These are phyloP conservation scores for Annulohypoxylon nitens DNA, from an alignment of 495 filamentous ascomycete genomes.

Conservation along the genomic window DNA sequence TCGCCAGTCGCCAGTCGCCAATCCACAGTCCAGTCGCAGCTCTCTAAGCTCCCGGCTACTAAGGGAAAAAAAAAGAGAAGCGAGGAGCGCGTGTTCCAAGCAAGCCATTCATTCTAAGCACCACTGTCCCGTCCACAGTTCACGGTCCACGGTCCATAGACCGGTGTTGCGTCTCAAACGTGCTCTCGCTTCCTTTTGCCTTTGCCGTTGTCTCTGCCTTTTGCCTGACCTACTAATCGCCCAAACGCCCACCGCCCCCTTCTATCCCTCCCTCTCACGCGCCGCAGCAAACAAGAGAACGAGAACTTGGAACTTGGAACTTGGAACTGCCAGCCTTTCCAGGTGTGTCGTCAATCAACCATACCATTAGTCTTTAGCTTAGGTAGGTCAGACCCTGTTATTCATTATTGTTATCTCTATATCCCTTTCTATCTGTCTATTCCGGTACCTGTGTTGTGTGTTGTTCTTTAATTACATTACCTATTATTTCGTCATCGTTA, in stretches of 20 bases:
- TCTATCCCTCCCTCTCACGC: slow-evolving; percentile 26
- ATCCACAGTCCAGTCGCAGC: neutral
- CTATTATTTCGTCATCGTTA: neutral
- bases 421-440: slow-evolving; percentile 10
- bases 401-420: slow-evolving; percentile 15
- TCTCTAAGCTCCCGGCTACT: neutral
- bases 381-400: slow-evolving; percentile 46
- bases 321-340: neutral
- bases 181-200: slow-evolving; percentile 25
- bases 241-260: slow-evolving; percentile 30
- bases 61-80: neutral
- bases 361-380: slow-evolving; percentile 37
- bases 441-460: neutral
- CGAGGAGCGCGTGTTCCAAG: neutral
- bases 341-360: slow-evolving; percentile 40
- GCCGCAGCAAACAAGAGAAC: slow-evolving; percentile 35
- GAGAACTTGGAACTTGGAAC: neutral
- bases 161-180: slow-evolving; percentile 25
- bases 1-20: slow-evolving; percentile 3
- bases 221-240: slow-evolving; percentile 9
- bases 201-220: neutral
- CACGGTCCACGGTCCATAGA: neutral
- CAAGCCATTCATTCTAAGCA: neutral
- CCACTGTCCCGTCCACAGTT: no score
- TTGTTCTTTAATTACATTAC: neutral